Evolutionary conservation across 1,284 basidiomycete species (phyloP), one percentile per base, ranked within the genome.

Genomic region (Apiotrichum mycotoxinovorans): DNA sequence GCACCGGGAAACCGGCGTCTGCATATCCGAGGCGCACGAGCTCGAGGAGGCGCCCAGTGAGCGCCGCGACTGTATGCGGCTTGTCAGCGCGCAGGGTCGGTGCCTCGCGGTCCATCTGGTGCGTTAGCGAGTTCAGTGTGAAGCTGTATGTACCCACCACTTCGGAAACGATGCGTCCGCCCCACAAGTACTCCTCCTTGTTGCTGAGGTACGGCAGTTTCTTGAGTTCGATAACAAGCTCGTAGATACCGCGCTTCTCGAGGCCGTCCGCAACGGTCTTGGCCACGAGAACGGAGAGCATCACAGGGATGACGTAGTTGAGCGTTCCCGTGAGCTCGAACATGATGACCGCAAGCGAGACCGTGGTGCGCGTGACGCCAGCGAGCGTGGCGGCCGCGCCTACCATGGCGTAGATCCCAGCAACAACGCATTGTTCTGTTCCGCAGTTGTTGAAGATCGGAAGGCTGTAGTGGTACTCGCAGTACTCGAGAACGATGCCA

Each of bases 301-400:
- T 97, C 63, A 97, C 86, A 1, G 95, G 95, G 0, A 95, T 88
- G n/a, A 85, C 88, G 74, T 98, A 97, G 4, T 90, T 93, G 62
- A 98, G 78, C 1, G 91, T 93, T 61, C 92, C 89, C 1, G 94
- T 98, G 47, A 98, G 82, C 75, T 98, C 95, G 69, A 97, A 91
- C 84, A 97, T 92, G 78, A 98, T 98, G 52, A 98, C 94, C 2
- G 91, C 93, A 50, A 97, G 82, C 2, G 91, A 94, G 11, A 97
- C 90, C 0, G 76, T 78, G 10, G 76, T 78, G 20, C 76, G 66
- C 0, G 91, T 94, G 11, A 93, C 91, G 33, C 91, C 91, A 37
- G 90, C 91, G 46, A 95, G 78, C 1, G 89, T 82, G 0, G 91
- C 90, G 2, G 91, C 91, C 1, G 91, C 91, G 38, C 91, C 91